phyloP scores from a whole-genome alignment of 2,329 filamentous ascomycete species.

The Herpomyces periplanetae region DNA sequence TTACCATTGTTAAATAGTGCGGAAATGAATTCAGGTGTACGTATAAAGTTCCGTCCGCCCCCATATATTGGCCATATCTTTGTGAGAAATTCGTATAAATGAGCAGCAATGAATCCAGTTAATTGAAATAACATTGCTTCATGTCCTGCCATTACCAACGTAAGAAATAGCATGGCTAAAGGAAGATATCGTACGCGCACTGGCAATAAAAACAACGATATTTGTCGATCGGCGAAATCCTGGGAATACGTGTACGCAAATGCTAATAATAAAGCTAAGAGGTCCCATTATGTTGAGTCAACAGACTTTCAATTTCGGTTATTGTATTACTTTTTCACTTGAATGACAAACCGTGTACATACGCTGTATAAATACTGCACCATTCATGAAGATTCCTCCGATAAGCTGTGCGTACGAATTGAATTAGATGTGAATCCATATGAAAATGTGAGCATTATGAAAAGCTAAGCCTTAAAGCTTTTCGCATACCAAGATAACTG shows the following conservation, averaged over 20 bases:
- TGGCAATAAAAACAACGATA: conserved; percentile 40
- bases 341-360: too few relatives aligned
- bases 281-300: conserved; percentile 3
- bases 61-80: conserved; percentile 62
- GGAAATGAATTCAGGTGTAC: conserved; percentile 33
- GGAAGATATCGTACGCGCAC: conserved; percentile 51
- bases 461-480: too few relatives aligned
- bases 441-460: too few relatives aligned
- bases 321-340: too few relatives aligned
- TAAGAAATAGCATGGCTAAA: conserved; percentile 32
- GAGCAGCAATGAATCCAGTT: conserved; percentile 49
- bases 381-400: conserved; percentile 8
- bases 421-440: too few relatives aligned
- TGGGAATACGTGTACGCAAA: conserved; percentile 51
- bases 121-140: conserved; percentile 18
- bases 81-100: conserved; percentile 61
- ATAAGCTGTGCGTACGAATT: conserved; percentile 9
- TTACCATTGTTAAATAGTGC: too few relatives aligned
- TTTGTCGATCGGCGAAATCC: conserved; percentile 36
- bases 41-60: conserved; percentile 33
- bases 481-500: conserved; percentile 40
- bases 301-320: too few relatives aligned
- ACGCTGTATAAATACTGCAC: conserved; percentile 7
- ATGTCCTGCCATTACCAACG: conserved; percentile 24
- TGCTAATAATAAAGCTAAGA: conserved; percentile 29